Conservation (phyloP, 192 early-diverging fungal genomes). For the Coemansia sp. region DNA sequence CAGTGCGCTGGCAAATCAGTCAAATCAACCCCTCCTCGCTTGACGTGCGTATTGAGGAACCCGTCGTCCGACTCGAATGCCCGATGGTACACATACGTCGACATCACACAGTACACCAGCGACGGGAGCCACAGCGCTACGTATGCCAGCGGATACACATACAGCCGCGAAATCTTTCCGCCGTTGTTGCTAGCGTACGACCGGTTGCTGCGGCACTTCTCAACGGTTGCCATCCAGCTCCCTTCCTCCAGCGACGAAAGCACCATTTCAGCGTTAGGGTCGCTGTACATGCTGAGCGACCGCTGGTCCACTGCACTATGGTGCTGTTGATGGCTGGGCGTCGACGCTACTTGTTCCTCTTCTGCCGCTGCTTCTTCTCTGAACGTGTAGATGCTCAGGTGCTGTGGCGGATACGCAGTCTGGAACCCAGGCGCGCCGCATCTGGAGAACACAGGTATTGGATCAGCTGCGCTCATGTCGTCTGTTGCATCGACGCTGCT, state of each 20-base stretch:
- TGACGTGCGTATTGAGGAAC: neutral
- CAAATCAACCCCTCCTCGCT: constrained; percentile 12
- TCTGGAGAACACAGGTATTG: neutral
- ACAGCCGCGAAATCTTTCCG: constrained; percentile 28
- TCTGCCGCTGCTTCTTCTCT: neutral
- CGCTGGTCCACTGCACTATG: neutral
- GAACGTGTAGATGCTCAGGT: constrained; percentile 23
- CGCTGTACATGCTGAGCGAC: constrained; percentile 8
- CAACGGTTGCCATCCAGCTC: constrained; percentile 21
- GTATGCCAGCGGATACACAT: constrained; percentile 49
- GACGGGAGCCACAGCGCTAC: constrained; percentile 35
- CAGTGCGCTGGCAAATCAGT: constrained; percentile 30
- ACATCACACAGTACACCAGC: constrained; percentile 26
- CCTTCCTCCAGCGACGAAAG: constrained; percentile 24
- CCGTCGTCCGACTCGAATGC: constrained; percentile 18
- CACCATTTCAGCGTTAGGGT: constrained; percentile 7
- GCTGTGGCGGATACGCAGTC: neutral
- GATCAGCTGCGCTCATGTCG: neutral
- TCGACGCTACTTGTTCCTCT: neutral
- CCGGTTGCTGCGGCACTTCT: constrained; percentile 15
- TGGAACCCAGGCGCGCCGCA: neutral
- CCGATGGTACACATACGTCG: constrained; percentile 35
- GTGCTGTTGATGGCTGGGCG: neutral
- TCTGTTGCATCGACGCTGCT: neutral
- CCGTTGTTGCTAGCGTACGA: neutral